phyloP scores from a whole-genome alignment of 192 early-diverging fungal species.

The Umbelopsis sp. region DNA sequence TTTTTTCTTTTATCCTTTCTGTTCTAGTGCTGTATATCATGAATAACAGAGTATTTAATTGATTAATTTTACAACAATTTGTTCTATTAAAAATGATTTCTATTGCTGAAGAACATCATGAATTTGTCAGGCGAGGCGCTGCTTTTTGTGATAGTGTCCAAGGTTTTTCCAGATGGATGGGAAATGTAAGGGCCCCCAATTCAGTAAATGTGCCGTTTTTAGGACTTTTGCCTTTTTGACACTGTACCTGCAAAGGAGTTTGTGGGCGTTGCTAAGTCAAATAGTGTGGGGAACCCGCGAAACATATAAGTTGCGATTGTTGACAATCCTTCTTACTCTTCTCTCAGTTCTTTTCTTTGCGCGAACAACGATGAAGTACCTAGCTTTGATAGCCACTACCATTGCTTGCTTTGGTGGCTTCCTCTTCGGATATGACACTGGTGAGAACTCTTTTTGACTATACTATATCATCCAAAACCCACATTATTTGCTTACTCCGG shows the following conservation, averaged over 20 bases:
- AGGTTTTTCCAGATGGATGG: not conserved
- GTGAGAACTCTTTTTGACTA: conserved; percentile 13
- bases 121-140: not conserved
- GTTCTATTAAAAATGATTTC: not conserved
- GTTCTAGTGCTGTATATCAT: not conserved
- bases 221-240: conserved; percentile 18
- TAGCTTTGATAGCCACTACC: conserved; percentile 37
- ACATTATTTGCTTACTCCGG: not conserved
- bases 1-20: not conserved
- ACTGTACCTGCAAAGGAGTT: not conserved
- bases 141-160: not conserved
- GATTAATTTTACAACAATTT: not conserved
- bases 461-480: too few species aligned
- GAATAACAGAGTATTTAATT: not conserved
- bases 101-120: too few species aligned
- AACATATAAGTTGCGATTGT: not conserved
- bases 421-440: conserved; percentile 71
- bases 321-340: not conserved
- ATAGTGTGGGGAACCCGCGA: not conserved
- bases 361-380: conserved; percentile 20
- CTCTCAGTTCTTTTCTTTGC: not conserved
- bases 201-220: conserved; percentile 14
- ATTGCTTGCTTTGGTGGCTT: conserved; percentile 62
- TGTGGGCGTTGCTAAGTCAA: not conserved
- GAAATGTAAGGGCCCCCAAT: not conserved